These are phyloP conservation scores for Lactuca sativa DNA, from an alignment of 129 eudicot genomes.

Conservation along the genomic window DNA sequence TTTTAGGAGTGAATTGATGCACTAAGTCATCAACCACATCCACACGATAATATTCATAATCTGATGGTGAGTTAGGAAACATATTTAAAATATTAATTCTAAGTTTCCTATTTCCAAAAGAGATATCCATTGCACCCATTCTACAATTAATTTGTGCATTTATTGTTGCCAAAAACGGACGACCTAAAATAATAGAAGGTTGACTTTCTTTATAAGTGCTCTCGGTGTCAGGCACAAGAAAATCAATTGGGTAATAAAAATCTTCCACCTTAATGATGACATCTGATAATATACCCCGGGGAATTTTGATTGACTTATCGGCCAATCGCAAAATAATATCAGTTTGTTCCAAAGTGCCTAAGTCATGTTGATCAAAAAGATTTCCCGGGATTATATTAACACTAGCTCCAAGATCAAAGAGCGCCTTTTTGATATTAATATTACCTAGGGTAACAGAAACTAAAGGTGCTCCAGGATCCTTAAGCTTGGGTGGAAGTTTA, in stretches of 20 bases:
- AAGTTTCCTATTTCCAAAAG: not conserved
- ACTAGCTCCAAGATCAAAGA: constrained; percentile 1
- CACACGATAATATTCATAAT: not conserved
- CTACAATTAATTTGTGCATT: not conserved
- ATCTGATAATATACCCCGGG: not conserved
- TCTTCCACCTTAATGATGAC: not conserved
- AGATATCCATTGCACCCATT: not conserved
- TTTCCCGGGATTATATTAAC: not conserved
- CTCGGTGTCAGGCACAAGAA: not conserved
- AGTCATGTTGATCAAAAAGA: constrained; percentile 5
- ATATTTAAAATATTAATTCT: not conserved
- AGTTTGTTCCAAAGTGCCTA: not conserved
- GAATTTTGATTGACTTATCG: not conserved
- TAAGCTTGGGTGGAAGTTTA: not conserved
- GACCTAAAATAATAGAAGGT: not conserved
- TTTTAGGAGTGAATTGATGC: too few species aligned
- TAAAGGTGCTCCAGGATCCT: not conserved
- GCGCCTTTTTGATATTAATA: not conserved
- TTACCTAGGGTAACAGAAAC: not conserved
- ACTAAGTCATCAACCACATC: too few species aligned
- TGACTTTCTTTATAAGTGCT: not conserved
- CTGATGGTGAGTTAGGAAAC: too few species aligned
- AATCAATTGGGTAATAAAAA: not conserved
- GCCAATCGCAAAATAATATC: not conserved
- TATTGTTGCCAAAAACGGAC: not conserved